Base-by-base conservation (phyloP, 768 basidiomycete genomes). In the Tephrocybe rancida region DNA sequence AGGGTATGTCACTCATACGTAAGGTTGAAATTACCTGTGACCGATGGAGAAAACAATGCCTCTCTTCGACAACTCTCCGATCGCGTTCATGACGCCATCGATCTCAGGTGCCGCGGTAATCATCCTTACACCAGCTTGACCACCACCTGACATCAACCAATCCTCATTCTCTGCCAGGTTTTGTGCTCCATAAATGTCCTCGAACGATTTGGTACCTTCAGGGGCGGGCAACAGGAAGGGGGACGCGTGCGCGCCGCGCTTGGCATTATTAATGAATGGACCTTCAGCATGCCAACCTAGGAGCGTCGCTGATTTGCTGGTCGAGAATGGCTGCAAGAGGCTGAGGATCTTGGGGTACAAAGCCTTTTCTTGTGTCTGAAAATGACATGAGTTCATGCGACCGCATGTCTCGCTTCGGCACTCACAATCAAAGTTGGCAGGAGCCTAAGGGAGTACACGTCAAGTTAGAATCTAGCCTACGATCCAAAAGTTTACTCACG, bases 281-380 rank as follows among this genome's bases (percentile, higher is more conserved):
- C 94, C 94, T 70, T 96, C 94, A 24, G 82, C 90, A 59, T 96
- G 94, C 87, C 90, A 95, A 24, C 94, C 94, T 11, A 95, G 80
- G 3, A 93, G 68, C 29, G 82, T 86, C 0, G 93, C 92, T 9
- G 87, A 87, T 9, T 60, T 73, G 0, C 82, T 73, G 13, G 83
- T 79, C 13, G 84, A 81, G 63, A 83, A 84, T 1, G 91, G 90
- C 30, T 79, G 80, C 24, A 94, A 77, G 16, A 92, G 77, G 51
- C 75, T 72, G 1, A 93, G 74, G 25, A 93, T 64, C 57, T 85
- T 85, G 2, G 88, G 86, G 62, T 92, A 91, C 10, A 90, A 68
- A 0, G 84, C 80, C 64, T 80, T 84, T 57, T 90, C 87, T 72
- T 92, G 90, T 0, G 91, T 91, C 91, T 92, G 59, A 57, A 43